Conservation (phyloP, 2,329 filamentous ascomycete species). For the Claviceps digitariae region DNA sequence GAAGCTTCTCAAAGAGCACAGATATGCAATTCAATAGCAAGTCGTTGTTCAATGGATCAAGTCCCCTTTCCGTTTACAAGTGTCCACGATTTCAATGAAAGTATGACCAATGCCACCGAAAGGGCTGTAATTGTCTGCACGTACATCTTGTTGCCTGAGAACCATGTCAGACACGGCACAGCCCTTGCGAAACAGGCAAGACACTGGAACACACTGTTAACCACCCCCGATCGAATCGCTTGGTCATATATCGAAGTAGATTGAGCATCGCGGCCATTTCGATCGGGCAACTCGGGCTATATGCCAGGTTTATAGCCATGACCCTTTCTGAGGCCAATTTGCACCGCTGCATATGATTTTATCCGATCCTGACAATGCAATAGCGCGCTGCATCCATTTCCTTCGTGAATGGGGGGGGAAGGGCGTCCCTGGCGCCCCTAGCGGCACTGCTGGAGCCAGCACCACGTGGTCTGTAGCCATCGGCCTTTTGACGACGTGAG, state of each 20-base stretch:
- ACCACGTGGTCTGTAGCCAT: constrained; percentile 10
- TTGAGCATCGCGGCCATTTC: constrained; percentile 19
- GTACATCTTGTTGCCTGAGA: constrained; percentile 22
- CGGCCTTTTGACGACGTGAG: constrained; percentile 17
- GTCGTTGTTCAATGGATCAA: constrained; percentile 24
- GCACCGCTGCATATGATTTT: constrained; percentile 25
- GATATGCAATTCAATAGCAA: constrained; percentile 25
- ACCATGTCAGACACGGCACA: not conserved
- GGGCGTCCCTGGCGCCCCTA: too few species aligned
- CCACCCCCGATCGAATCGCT: constrained; percentile 37
- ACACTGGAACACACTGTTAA: constrained; percentile 19
- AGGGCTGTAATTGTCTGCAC: constrained; percentile 26
- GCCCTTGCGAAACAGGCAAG: not conserved
- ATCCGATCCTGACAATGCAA: constrained; percentile 17
- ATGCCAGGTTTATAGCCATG: constrained; percentile 24
- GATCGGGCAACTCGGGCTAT: constrained; percentile 15
- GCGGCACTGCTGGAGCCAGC: constrained; percentile 2
- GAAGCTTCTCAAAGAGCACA: constrained; percentile 19
- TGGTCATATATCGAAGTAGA: constrained; percentile 39
- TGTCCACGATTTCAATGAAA: constrained; percentile 20
- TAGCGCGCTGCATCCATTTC: constrained; percentile 10
- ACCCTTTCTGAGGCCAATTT: constrained; percentile 25
- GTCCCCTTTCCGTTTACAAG: constrained; percentile 18
- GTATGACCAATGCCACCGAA: constrained; percentile 22
- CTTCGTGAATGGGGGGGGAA: not conserved